Percentiles rank a stretch among this genome's conserved stretches.
Evolutionary conservation across 768 basidiomycete genomes (phyloP).

Genomic region (Tulasnella sp.): DNA sequence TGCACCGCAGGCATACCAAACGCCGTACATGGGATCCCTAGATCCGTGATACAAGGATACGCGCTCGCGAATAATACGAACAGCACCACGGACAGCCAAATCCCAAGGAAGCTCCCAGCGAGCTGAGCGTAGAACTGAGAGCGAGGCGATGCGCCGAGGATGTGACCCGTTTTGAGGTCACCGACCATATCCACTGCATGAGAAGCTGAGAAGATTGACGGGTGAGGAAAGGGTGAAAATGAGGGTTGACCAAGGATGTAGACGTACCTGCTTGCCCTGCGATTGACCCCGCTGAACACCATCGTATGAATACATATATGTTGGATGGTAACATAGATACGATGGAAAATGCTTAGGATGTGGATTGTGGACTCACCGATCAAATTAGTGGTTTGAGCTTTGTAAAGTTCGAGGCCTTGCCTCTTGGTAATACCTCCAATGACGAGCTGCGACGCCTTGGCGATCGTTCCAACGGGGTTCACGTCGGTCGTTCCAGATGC

Average conservation of each 20-base stretch:
- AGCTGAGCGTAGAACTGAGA: constrained; percentile 20
- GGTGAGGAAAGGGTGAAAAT: too few relatives aligned
- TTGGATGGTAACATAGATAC: neutral
- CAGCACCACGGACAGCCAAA: constrained; percentile 15
- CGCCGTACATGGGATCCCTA: constrained; percentile 14
- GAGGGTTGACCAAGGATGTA: too few relatives aligned
- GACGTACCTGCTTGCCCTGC: constrained; percentile 17
- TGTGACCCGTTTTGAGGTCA: constrained; percentile 21
- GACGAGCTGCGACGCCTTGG: constrained; percentile 21
- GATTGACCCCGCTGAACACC: constrained; percentile 15
- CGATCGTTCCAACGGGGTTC: constrained; percentile 18
- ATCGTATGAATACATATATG: neutral
- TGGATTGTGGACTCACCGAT: neutral
- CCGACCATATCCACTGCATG: constrained; percentile 20
- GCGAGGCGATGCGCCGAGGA: constrained; percentile 18
- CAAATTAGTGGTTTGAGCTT: constrained; percentile 10
- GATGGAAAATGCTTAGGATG: neutral
- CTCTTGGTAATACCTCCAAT: constrained; percentile 19
- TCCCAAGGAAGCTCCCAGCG: constrained; percentile 10
- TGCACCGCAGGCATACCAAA: constrained; percentile 18
- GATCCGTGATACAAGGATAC: constrained; percentile 18
- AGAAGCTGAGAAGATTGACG: too few relatives aligned
- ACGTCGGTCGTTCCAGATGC: constrained; percentile 19
- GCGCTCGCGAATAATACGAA: constrained; percentile 20
- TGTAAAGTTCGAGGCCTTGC: constrained; percentile 14